These are phyloP conservation scores for Sporothrix globosa DNA, from an alignment of 2,329 filamentous ascomycete genomes.

Conservation along the genomic window DNA sequence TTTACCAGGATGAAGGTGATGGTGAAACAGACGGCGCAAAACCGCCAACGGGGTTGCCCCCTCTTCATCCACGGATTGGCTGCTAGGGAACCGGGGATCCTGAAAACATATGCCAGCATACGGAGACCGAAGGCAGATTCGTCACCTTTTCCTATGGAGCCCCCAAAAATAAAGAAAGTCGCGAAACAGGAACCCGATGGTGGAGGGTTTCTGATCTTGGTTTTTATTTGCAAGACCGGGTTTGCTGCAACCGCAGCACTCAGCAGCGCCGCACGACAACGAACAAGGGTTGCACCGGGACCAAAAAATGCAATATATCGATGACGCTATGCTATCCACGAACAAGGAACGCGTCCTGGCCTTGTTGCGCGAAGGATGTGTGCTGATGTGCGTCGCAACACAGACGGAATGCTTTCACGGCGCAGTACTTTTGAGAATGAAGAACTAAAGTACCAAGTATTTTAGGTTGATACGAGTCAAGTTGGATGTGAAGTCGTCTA, in stretches of 20 bases:
- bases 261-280: background rate
- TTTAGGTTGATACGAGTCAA: no score
- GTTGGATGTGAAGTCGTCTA: no score
- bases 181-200: background rate
- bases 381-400: background rate
- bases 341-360: constrained; percentile 18
- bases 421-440: background rate
- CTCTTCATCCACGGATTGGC: background rate
- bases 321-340: constrained; percentile 26
- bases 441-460: no score
- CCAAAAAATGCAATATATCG: constrained; percentile 16
- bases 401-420: no score
- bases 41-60: background rate
- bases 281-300: constrained; percentile 1
- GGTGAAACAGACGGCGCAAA: constrained; percentile 28
- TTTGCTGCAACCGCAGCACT: constrained; percentile 2
- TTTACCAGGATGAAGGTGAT: constrained; percentile 24
- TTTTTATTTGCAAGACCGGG: background rate
- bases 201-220: constrained; percentile 6
- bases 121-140: background rate
- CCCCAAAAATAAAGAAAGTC: background rate
- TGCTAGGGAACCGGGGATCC: background rate
- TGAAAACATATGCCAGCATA: no score
- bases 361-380: background rate
- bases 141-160: background rate